Conservation (phyloP, 2,329 filamentous ascomycete genomes). For the Ilyonectria mors-panacis region DNA sequence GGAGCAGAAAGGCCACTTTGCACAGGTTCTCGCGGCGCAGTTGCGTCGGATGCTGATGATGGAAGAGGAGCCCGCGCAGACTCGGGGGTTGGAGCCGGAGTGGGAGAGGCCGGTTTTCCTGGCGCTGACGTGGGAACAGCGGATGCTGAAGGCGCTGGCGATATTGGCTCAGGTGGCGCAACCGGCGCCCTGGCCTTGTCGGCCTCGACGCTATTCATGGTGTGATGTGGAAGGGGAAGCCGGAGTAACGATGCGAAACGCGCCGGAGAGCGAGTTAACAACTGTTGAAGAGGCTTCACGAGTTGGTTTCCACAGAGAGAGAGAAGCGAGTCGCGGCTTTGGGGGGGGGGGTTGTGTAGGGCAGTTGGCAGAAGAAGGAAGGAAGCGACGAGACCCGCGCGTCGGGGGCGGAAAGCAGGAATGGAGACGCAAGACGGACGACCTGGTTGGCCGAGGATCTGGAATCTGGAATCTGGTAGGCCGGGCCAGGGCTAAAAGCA, state of each 20-base stretch:
- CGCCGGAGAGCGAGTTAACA: slow-evolving; percentile 20
- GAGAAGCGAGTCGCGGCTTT: slow-evolving; percentile 2
- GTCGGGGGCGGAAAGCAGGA: slow-evolving; percentile 41
- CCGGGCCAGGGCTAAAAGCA: slow-evolving; percentile 42
- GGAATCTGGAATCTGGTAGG: slow-evolving; percentile 45
- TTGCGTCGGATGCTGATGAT: slow-evolving; percentile 34
- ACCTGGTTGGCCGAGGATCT: slow-evolving; percentile 49
- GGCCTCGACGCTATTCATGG: slow-evolving; percentile 45
- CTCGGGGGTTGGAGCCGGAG: slow-evolving; percentile 42
- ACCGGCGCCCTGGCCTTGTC: slow-evolving; percentile 46
- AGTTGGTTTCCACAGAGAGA: slow-evolving; percentile 17
- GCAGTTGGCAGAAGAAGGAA: slow-evolving; percentile 27
- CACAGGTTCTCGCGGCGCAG: slow-evolving; percentile 29
- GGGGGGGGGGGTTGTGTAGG: slow-evolving; percentile 2
- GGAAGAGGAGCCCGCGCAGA: slow-evolving; percentile 34
- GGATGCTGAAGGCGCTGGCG: slow-evolving; percentile 44
- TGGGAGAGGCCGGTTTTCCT: slow-evolving; percentile 40
- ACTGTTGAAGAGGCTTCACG: slow-evolving; percentile 22
- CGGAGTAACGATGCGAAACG: slow-evolving; percentile 10
- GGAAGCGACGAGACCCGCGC: slow-evolving; percentile 24
- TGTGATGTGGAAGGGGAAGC: slow-evolving; percentile 23
- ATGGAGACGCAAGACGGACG: slow-evolving; percentile 42
- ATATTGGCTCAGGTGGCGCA: slow-evolving; percentile 48
- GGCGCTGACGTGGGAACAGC: slow-evolving; percentile 38
- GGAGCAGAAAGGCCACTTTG: slow-evolving; percentile 27